Conservation (phyloP, 2,329 filamentous ascomycete genomes). For the Malbranchea zuffiana region DNA sequence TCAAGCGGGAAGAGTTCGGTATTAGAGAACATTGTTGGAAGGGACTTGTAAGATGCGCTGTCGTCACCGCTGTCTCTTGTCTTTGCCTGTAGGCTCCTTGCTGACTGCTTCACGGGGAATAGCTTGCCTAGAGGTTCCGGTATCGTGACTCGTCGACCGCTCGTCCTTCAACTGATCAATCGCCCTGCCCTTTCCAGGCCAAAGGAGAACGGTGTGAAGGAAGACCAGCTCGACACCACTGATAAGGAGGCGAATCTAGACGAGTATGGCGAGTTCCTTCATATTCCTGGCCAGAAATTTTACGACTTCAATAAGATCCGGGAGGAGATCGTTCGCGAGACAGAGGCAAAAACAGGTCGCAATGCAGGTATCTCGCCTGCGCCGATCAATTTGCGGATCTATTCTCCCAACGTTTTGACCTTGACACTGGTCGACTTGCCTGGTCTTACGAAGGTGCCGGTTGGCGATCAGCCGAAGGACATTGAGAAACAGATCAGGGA, state of each 20-base stretch:
- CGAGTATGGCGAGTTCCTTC: conserved; percentile 98
- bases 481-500: conserved; percentile 94
- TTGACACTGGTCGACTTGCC: conserved; percentile 93
- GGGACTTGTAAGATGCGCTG: conserved; percentile 73
- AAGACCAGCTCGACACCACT: conserved; percentile 52
- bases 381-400: conserved; percentile 95
- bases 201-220: conserved; percentile 59
- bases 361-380: conserved; percentile 95
- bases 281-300: conserved; percentile 96
- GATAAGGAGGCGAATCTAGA: conserved; percentile 86
- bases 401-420: conserved; percentile 95
- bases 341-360: conserved; percentile 87
- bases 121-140: conserved; percentile 94
- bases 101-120: conserved; percentile 20
- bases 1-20: conserved; percentile 99
- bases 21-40: conserved; percentile 93
- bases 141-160: conserved; percentile 90
- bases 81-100: conserved; percentile 15
- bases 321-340: conserved; percentile 94
- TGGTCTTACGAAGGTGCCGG: conserved; percentile 89
- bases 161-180: conserved; percentile 97
- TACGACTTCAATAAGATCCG: conserved; percentile 97
- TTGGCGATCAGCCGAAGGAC: conserved; percentile 90
- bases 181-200: conserved; percentile 52
- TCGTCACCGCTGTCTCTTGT: conserved; percentile 13